Evolutionary conservation across 345 rosid genomes (phyloP).

Genomic region (Crucihimalaya himalaica): DNA sequence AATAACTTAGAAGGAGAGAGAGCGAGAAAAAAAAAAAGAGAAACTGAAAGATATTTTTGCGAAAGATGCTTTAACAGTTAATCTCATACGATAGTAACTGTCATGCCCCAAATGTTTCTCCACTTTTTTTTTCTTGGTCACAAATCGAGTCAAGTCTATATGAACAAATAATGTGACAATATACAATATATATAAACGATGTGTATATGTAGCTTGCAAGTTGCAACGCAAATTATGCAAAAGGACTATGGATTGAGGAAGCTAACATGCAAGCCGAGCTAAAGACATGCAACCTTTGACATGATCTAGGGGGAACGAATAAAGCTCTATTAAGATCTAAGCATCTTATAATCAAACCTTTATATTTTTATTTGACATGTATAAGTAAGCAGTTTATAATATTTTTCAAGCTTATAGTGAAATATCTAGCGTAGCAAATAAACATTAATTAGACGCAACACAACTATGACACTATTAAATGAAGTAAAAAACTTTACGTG

Average conservation of each 20-base stretch:
- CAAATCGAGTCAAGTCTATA: neutral
- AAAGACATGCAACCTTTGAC: slow-evolving; percentile 38
- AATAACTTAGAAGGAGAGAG: neutral
- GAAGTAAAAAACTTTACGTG: neutral
- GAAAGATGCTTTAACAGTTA: slow-evolving; percentile 25
- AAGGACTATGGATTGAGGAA: neutral
- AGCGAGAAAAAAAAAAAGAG: neutral
- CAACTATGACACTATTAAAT: neutral
- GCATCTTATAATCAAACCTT: slow-evolving; percentile 13
- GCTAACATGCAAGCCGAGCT: slow-evolving; percentile 32
- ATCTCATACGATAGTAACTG: slow-evolving; percentile 7
- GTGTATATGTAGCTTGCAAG: neutral
- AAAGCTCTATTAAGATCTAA: neutral
- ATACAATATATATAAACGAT: neutral
- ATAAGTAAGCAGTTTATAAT: neutral
- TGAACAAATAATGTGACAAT: slow-evolving; percentile 1
- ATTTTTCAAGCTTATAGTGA: neutral
- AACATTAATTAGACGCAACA: neutral
- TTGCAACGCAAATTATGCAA: neutral
- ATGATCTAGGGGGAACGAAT: slow-evolving; percentile 30
- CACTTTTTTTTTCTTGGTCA: neutral
- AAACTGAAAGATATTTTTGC: slow-evolving; percentile 7
- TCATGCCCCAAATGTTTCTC: neutral
- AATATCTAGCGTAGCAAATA: neutral
- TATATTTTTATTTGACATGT: neutral